Percentiles rank a stretch among this genome's conserved stretches.
phyloP scores from a whole-genome alignment of 2,329 filamentous ascomycete species.

The Fusarium nematophilum region DNA sequence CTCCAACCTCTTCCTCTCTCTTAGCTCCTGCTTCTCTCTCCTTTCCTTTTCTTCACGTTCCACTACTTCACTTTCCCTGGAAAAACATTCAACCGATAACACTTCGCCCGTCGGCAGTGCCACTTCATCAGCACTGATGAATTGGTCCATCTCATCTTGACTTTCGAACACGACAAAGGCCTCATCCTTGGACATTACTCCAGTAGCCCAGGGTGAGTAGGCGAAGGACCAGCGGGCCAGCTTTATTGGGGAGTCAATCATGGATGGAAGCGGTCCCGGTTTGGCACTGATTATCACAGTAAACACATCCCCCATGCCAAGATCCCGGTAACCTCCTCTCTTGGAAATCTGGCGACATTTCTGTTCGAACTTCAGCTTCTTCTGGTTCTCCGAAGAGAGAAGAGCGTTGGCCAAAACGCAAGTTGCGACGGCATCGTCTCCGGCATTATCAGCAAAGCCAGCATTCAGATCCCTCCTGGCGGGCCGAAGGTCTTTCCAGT shows the following conservation, averaged over 20 bases:
- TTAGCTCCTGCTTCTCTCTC: not conserved
- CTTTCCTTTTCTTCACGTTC: not conserved
- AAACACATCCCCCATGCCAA: not conserved
- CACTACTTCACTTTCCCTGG: not conserved
- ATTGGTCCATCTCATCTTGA: conserved; percentile 1
- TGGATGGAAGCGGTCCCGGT: conserved; percentile 5
- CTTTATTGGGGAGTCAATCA: conserved; percentile 4
- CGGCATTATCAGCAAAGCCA: conserved; percentile 26
- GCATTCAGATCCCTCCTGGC: not conserved
- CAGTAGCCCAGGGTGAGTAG: not conserved
- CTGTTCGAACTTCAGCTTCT: conserved; percentile 18
- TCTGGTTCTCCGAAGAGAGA: not conserved
- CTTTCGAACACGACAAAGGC: conserved; percentile 15
- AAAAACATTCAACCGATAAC: not conserved
- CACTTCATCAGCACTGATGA: conserved; percentile 6
- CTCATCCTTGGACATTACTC: not conserved
- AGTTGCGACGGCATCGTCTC: conserved; percentile 27
- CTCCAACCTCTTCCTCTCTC: not conserved
- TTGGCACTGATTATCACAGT: not conserved
- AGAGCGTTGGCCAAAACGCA: conserved; percentile 16
- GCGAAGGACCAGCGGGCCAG: conserved; percentile 19
- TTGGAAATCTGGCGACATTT: conserved; percentile 10
- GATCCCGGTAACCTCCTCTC: not conserved
- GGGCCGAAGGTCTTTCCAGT: conserved; percentile 10
- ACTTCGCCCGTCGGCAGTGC: conserved; percentile 4